Evolutionary conservation across 2,329 filamentous ascomycete species (phyloP), one percentile per base, ranked within the genome.

Genomic region (Gaeumannomyces tritici): DNA sequence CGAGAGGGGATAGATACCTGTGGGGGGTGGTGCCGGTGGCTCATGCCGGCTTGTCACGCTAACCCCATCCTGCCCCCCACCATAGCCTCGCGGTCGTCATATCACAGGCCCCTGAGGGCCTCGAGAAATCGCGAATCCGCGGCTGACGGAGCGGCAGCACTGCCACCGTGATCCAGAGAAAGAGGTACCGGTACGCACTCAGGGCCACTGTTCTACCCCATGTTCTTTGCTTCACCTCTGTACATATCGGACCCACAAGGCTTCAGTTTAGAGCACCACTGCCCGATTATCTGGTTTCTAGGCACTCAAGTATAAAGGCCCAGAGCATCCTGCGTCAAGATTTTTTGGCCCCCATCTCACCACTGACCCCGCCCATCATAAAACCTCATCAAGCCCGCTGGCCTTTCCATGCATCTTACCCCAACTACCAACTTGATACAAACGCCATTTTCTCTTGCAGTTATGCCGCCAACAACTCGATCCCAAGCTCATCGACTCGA

Each of bases 401-500:
- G 58, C 24, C 54, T 56, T 64, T 65, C 63, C 60, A 58, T 63
- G 59, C 61, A 65, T 68, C 70, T 62, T 65, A 70, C 65, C 68
- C 71, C 73, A 24, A 68, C 70, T 24, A 69, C 72, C 60, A 71
- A 71, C 57, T 71, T 80, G 66, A 74, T 73, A 2, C 42, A 21
- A 51, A 51, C 9, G 68, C 70, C 72, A 70, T 76, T 79, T 69
- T 77, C 76, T 60, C 69, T 79, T 26, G 72, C 70, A 65, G 72
- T 69, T 64, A 77, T 77, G 73, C 69, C 75, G 61, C 69, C 73
- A 35, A 69, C 67, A 35, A 72, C 72, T n/a, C 71, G 69, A 61
- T 67, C 71, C 55, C 70, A 71, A 35, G 68, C 67, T 63, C 72
- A 67, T 55, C 67, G 67, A 65, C 69, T 67, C 54, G 68, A 65